Evolutionary conservation across 2,329 filamentous ascomycete genomes (phyloP).

Genomic region (Rhinocladiella mackenziei): DNA sequence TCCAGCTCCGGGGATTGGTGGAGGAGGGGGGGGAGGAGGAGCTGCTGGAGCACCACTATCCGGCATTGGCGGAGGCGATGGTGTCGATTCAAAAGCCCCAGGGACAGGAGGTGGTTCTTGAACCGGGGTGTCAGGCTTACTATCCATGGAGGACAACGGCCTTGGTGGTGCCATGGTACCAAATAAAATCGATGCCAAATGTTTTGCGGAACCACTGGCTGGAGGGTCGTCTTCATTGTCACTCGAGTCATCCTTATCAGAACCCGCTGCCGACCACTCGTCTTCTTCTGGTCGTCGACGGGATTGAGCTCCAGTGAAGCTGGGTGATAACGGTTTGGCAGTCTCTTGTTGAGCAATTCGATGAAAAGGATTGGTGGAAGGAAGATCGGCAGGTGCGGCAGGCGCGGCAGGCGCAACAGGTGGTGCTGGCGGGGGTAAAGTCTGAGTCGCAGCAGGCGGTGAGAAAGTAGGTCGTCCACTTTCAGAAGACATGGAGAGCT

Average conservation of each 20-base stretch:
- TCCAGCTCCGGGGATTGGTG: slow-evolving; percentile 36
- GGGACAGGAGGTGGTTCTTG: slow-evolving; percentile 48
- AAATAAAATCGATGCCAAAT: slow-evolving; percentile 90
- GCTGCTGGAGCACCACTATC: slow-evolving; percentile 30
- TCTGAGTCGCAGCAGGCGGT: slow-evolving; percentile 44
- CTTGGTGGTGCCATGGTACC: slow-evolving; percentile 94
- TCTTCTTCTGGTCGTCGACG: slow-evolving; percentile 62
- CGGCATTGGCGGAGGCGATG: slow-evolving; percentile 32
- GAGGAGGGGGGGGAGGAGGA: slow-evolving; percentile 33
- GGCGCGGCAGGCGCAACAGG: slow-evolving; percentile 38
- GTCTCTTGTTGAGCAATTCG: slow-evolving; percentile 61
- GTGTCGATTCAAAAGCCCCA: slow-evolving; percentile 35
- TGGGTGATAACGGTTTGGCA: slow-evolving; percentile 49
- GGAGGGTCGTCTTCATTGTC: slow-evolving; percentile 71
- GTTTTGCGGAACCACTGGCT: slow-evolving; percentile 78
- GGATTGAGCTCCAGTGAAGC: slow-evolving; percentile 45
- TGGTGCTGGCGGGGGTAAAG: slow-evolving; percentile 40
- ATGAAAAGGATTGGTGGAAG: slow-evolving; percentile 95
- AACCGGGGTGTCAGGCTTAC: slow-evolving; percentile 45
- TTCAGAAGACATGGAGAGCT: slow-evolving; percentile 66
- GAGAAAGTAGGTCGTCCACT: slow-evolving; percentile 39
- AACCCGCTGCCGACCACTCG: slow-evolving; percentile 79
- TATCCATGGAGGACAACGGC: slow-evolving; percentile 69
- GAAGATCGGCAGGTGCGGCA: slow-evolving; percentile 48
- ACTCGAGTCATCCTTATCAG: slow-evolving; percentile 67